A percentile compares a stretch with the other conserved stretches of the same genome.
These are phyloP conservation scores for Tardiomyces blankii DNA, from an alignment of 1,139 yeast species.

Conservation along the genomic window DNA sequence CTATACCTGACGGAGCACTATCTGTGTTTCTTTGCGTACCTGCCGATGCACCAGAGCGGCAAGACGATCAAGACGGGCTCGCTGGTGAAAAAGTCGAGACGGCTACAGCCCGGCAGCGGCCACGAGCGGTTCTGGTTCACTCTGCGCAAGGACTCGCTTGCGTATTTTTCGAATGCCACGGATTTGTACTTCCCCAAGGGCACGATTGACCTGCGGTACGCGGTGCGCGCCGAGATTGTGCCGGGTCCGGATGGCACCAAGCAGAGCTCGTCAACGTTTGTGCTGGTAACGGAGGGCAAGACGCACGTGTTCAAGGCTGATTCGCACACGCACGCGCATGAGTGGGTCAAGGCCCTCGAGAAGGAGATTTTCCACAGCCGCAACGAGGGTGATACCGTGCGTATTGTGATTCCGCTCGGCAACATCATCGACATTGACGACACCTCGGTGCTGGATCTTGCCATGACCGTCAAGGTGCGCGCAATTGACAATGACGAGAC, in stretches of 20 bases:
- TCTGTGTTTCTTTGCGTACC: constrained; percentile 65
- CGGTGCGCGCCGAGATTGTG: constrained; percentile 46
- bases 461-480: constrained; percentile 30
- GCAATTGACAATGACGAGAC: constrained; percentile 41
- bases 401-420: constrained; percentile 63
- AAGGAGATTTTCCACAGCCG: constrained; percentile 67
- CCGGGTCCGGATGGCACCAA: constrained; percentile 17
- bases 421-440: constrained; percentile 51
- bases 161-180: constrained; percentile 59
- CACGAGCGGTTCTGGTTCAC: constrained; percentile 62
- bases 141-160: constrained; percentile 54
- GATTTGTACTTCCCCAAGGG: constrained; percentile 75
- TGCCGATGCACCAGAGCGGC: constrained; percentile 42
- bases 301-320: constrained; percentile 65
- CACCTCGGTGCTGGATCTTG: constrained; percentile 4
- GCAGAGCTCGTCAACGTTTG: constrained; percentile 17
- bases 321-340: constrained; percentile 56
- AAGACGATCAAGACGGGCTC: constrained; percentile 39
- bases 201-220: constrained; percentile 60
- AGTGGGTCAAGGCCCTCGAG: constrained; percentile 69
- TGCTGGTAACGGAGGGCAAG: constrained; percentile 40
- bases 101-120: constrained; percentile 3
- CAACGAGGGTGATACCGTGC: constrained; percentile 61
- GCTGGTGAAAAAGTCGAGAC: constrained; percentile 23
- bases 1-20: constrained; percentile 56